Evolutionary conservation across 1,284 basidiomycete species (phyloP).

Genomic region (Rhodofomes roseus): DNA sequence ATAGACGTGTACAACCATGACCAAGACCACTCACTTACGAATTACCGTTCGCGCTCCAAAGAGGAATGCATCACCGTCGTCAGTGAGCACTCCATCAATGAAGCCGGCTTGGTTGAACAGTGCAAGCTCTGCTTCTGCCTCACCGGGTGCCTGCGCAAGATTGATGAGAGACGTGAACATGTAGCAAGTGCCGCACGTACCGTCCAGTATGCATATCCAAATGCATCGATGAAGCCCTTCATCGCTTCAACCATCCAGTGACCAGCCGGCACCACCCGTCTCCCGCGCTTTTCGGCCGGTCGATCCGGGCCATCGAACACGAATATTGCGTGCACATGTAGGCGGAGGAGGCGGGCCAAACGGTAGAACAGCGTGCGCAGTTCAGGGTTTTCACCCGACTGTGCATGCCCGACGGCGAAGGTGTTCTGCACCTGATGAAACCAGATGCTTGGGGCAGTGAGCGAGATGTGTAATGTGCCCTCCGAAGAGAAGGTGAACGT

Average conservation of each 20-base stretch:
- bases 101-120: constrained; percentile 40
- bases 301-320: constrained; percentile 54
- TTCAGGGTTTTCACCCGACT: constrained; percentile 9
- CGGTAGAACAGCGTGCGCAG: constrained; percentile 13
- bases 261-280: constrained; percentile 24
- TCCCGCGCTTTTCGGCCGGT: constrained; percentile 43
- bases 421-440: neutral
- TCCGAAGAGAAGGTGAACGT: neutral
- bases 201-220: constrained; percentile 30
- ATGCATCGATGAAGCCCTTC: constrained; percentile 40
- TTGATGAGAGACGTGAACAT: neutral
- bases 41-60: constrained; percentile 21
- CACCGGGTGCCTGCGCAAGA: constrained; percentile 44
- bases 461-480: neutral
- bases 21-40: constrained; percentile 12
- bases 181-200: neutral
- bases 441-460: neutral
- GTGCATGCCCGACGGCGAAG: neutral
- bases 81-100: constrained; percentile 52
- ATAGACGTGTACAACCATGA: too few relatives aligned
- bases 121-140: constrained; percentile 62
- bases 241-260: constrained; percentile 31
- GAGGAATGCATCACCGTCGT: constrained; percentile 43
- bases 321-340: constrained; percentile 47
- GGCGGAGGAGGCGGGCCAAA: constrained; percentile 35